These are phyloP conservation scores for Lippia alba DNA, from an alignment of 305 asterid genomes.

Conservation along the genomic window DNA sequence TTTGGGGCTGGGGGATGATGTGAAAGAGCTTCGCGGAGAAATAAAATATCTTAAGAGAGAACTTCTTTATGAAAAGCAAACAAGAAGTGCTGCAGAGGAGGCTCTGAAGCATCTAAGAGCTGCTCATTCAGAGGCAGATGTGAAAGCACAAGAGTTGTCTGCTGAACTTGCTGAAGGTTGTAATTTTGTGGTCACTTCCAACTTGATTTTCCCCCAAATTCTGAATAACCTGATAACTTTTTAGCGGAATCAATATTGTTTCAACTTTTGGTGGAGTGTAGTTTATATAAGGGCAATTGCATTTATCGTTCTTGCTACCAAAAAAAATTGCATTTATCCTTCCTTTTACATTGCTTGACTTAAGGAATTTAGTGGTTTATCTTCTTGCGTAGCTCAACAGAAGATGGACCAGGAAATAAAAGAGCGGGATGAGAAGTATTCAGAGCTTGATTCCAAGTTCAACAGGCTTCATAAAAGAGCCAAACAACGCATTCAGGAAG, in stretches of 20 bases:
- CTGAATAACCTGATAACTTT: neutral
- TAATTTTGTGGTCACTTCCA: slow-evolving; percentile 34
- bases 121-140: slow-evolving; percentile 77
- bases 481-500: slow-evolving; percentile 98
- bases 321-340: neutral
- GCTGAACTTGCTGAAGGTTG: slow-evolving; percentile 91
- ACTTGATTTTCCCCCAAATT: slow-evolving; percentile 23
- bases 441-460: slow-evolving; percentile 91
- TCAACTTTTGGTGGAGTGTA: slow-evolving; percentile 12
- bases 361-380: slow-evolving; percentile 42
- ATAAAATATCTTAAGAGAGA: slow-evolving; percentile 70
- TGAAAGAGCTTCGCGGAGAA: slow-evolving; percentile 59
- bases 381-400: slow-evolving; percentile 75
- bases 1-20: slow-evolving; percentile 39
- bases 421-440: slow-evolving; percentile 87
- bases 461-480: slow-evolving; percentile 99
- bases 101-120: slow-evolving; percentile 88
- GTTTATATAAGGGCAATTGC: slow-evolving; percentile 19
- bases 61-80: slow-evolving; percentile 83
- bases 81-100: slow-evolving; percentile 86
- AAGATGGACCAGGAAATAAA: slow-evolving; percentile 89
- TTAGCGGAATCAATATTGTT: slow-evolving; percentile 13
- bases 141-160: slow-evolving; percentile 73
- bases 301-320: slow-evolving; percentile 1
- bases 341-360: slow-evolving; percentile 33